phyloP scores from a whole-genome alignment of 2,329 filamentous ascomycete genomes.

The Rhytidhysteron rufulum region DNA sequence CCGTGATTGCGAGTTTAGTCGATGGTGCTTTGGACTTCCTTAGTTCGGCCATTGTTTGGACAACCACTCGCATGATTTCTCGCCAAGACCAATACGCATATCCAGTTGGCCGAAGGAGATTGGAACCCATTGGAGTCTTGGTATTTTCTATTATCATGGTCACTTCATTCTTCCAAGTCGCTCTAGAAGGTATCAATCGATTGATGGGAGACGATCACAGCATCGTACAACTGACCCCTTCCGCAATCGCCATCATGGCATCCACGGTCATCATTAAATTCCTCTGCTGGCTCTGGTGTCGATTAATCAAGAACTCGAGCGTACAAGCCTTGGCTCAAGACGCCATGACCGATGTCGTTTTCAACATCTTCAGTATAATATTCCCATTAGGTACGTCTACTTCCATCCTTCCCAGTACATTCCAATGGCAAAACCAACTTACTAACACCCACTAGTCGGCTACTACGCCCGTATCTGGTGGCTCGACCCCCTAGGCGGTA shows the following conservation, averaged over 20 bases:
- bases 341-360: slow-evolving; percentile 73
- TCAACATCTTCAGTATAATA: slow-evolving; percentile 84
- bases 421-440: background rate
- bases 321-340: slow-evolving; percentile 75
- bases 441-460: slow-evolving; percentile 49
- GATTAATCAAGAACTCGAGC: slow-evolving; percentile 77
- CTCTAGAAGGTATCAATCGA: slow-evolving; percentile 64
- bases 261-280: slow-evolving; percentile 79
- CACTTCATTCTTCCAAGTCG: slow-evolving; percentile 76
- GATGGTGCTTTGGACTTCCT: slow-evolving; percentile 79
- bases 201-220: slow-evolving; percentile 59
- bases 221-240: slow-evolving; percentile 67
- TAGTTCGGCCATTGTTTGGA: slow-evolving; percentile 76
- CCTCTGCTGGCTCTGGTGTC: slow-evolving; percentile 82
- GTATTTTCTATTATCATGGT: slow-evolving; percentile 86
- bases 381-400: slow-evolving; percentile 64
- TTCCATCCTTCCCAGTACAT: background rate
- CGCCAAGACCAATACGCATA: slow-evolving; percentile 71
- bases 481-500: slow-evolving; percentile 75
- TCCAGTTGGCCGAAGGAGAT: slow-evolving; percentile 70
- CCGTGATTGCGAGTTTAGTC: slow-evolving; percentile 73
- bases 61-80: slow-evolving; percentile 70
- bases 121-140: slow-evolving; percentile 76
- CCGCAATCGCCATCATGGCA: slow-evolving; percentile 76
- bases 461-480: slow-evolving; percentile 78